These are phyloP conservation scores for Rhizoctonia solani DNA, from an alignment of 1,284 basidiomycete species.

Conservation along the genomic window DNA sequence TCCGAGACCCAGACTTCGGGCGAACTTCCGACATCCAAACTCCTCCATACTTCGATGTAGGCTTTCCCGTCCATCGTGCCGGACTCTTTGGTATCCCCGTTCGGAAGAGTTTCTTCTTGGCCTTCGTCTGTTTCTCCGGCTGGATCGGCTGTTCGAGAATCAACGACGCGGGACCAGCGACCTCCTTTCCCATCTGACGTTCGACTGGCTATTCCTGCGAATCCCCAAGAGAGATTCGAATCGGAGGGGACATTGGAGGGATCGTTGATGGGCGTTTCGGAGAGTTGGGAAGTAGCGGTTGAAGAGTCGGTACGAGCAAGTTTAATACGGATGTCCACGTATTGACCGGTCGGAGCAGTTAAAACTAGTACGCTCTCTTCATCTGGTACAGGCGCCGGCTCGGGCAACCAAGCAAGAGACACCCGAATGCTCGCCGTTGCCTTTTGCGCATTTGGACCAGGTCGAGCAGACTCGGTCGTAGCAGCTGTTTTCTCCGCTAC, in stretches of 20 bases:
- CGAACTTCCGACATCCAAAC: neutral
- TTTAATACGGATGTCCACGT: constrained; percentile 25
- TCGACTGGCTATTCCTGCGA: constrained; percentile 14
- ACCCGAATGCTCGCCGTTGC: constrained; percentile 16
- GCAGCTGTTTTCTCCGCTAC: constrained; percentile 2
- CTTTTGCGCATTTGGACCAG: neutral
- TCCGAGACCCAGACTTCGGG: constrained; percentile 7
- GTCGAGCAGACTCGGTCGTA: neutral
- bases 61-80: constrained; percentile 16
- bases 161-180: constrained; percentile 18
- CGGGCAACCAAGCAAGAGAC: constrained; percentile 10
- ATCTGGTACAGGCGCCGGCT: constrained; percentile 10
- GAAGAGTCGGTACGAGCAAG: neutral
- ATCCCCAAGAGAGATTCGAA: constrained; percentile 4
- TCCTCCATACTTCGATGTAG: constrained; percentile 21
- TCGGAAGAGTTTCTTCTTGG: constrained; percentile 14
- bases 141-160: constrained; percentile 14
- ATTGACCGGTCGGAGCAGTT: constrained; percentile 17
- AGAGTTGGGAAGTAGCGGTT: neutral
- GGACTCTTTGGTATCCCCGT: constrained; percentile 22
- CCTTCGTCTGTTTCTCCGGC: constrained; percentile 14
- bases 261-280: neutral
- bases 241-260: neutral
- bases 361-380: constrained; percentile 26
- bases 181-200: constrained; percentile 16